Evolutionary conservation across 192 early-diverging fungal genomes (phyloP).

Genomic region (Geosiphon pyriformis): DNA sequence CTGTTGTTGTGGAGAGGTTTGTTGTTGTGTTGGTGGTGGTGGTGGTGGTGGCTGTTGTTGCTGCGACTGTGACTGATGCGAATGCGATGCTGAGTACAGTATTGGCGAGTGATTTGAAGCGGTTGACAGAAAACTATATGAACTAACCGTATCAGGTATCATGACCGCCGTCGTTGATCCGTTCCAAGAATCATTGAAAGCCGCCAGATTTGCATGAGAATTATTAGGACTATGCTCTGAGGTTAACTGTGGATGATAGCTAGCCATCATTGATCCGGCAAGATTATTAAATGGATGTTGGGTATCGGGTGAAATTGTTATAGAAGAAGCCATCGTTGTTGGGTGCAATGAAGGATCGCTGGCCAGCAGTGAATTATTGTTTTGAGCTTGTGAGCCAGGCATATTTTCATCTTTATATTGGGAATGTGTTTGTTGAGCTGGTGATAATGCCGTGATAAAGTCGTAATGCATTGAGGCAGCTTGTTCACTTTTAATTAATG

Average conservation of each 20-base stretch:
- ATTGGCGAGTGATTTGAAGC: slow-evolving; percentile 8
- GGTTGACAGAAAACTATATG: slow-evolving; percentile 3
- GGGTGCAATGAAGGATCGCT: slow-evolving; percentile 1
- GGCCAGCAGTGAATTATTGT: slow-evolving; percentile 6
- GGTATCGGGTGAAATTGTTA: not conserved
- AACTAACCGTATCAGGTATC: slow-evolving; percentile 10
- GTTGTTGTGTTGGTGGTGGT: not conserved
- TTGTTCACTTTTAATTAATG: too few species aligned
- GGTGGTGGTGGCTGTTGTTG: not conserved
- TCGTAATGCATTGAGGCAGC: not conserved
- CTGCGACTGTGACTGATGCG: not conserved
- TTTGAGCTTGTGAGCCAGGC: not conserved
- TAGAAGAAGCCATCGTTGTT: not conserved
- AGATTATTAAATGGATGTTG: slow-evolving; percentile 1
- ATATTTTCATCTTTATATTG: slow-evolving; percentile 1
- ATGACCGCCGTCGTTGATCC: slow-evolving; percentile 1
- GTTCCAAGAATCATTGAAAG: slow-evolving; percentile 15
- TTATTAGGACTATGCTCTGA: not conserved
- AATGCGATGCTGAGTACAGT: not conserved
- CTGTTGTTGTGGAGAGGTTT: not conserved
- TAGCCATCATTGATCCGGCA: slow-evolving; percentile 7
- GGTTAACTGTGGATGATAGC: slow-evolving; percentile 3
- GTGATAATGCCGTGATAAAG: not conserved
- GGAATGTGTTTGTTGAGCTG: too few species aligned
- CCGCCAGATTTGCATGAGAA: not conserved